phyloP scores from a whole-genome alignment of 2,329 filamentous ascomycete species.

The Scedosporium aurantiacum region DNA sequence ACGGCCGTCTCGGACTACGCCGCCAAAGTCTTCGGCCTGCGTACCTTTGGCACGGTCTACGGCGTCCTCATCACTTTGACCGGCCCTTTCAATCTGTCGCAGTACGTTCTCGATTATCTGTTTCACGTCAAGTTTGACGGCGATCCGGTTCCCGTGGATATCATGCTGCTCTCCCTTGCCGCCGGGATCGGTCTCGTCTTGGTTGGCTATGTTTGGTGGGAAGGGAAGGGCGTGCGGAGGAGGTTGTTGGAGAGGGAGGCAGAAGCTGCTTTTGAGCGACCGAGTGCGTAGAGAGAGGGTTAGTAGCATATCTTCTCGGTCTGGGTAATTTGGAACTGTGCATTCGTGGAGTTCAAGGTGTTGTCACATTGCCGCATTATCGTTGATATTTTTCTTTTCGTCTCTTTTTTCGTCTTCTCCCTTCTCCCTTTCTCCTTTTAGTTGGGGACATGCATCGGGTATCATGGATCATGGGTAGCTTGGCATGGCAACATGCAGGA shows the following conservation, averaged over 20 bases:
- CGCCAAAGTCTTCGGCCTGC: conserved; percentile 86
- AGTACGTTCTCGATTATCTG: conserved; percentile 67
- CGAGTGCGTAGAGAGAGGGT: background rate
- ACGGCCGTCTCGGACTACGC: conserved; percentile 82
- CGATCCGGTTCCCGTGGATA: conserved; percentile 68
- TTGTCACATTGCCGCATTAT: background rate
- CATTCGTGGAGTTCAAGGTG: background rate
- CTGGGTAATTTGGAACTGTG: background rate
- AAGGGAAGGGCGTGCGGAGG: conserved; percentile 24
- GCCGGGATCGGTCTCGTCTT: conserved; percentile 53
- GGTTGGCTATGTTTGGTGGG: conserved; percentile 51
- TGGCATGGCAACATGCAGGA: background rate
- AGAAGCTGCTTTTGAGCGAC: conserved; percentile 5
- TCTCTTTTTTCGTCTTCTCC: background rate
- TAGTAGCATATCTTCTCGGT: background rate
- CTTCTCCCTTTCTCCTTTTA: too few species aligned
- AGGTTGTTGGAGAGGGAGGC: conserved; percentile 13
- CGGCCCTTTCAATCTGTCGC: conserved; percentile 73
- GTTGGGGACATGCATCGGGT: background rate
- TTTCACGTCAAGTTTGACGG: conserved; percentile 62
- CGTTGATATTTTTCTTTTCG: background rate
- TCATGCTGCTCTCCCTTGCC: conserved; percentile 52
- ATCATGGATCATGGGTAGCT: background rate
- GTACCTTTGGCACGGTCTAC: conserved; percentile 90
- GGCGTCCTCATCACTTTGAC: conserved; percentile 79